phyloP scores from a whole-genome alignment of 2,329 filamentous ascomycete genomes.

The Scedosporium boydii region DNA sequence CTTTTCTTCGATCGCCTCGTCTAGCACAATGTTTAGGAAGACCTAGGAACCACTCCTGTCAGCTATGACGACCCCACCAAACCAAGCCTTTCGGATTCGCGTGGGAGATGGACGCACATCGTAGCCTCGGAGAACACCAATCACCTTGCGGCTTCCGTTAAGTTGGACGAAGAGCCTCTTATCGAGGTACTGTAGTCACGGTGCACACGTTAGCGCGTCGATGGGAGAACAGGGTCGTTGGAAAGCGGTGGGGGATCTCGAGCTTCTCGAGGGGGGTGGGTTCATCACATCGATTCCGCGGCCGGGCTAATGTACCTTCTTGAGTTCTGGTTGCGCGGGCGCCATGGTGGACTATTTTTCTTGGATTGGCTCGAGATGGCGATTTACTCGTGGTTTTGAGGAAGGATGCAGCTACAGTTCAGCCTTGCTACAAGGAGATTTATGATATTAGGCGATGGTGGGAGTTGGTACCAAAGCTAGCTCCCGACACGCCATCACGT shows the following conservation, averaged over 20 bases:
- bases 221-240: not conserved
- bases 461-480: not conserved
- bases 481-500: constrained; percentile 27
- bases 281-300: not conserved
- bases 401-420: not conserved
- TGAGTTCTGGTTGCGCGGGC: constrained; percentile 96
- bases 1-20: constrained; percentile 95
- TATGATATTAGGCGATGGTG: not conserved
- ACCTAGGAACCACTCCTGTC: constrained; percentile 47
- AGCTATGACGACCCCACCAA: constrained; percentile 10
- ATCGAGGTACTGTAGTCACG: constrained; percentile 74
- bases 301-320: constrained; percentile 58
- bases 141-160: constrained; percentile 95
- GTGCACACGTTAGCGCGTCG: constrained; percentile 15
- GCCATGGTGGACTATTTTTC: constrained; percentile 58
- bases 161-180: constrained; percentile 97
- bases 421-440: constrained; percentile 4
- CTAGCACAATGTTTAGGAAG: constrained; percentile 95
- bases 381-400: not conserved
- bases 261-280: not conserved
- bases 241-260: not conserved
- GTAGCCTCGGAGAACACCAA: constrained; percentile 88
- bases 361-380: constrained; percentile 1
- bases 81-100: not conserved
- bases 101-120: constrained; percentile 72